Conservation (phyloP, 2,329 filamentous ascomycete genomes). For the Curvularia sp. region DNA sequence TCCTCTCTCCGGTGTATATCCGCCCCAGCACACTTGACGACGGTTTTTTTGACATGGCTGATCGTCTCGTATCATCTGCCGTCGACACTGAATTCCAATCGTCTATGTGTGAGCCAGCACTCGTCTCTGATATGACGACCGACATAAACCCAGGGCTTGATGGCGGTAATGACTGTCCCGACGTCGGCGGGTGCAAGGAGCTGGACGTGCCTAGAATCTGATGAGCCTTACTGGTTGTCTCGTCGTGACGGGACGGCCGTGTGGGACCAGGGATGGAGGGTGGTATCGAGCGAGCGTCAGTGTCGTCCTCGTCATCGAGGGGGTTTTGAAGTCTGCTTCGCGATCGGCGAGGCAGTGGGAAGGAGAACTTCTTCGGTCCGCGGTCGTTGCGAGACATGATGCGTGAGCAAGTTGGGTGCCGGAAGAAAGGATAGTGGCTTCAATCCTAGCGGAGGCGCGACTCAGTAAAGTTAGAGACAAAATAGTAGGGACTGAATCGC, state of each 20-base stretch:
- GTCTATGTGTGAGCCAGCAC: constrained; percentile 37
- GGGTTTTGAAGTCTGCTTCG: constrained; percentile 31
- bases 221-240: constrained; percentile 47
- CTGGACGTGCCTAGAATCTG: constrained; percentile 49
- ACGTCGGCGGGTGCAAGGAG: constrained; percentile 36
- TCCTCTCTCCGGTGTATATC: constrained; percentile 31
- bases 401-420: constrained; percentile 19
- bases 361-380: constrained; percentile 47
- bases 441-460: constrained; percentile 35
- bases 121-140: constrained; percentile 42
- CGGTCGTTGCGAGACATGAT: constrained; percentile 40
- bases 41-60: constrained; percentile 39
- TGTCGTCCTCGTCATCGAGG: constrained; percentile 13
- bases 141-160: constrained; percentile 44
- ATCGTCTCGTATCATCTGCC: constrained; percentile 31
- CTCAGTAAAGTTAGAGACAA: constrained; percentile 33
- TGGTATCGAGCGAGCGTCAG: constrained; percentile 26
- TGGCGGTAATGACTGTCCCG: constrained; percentile 33
- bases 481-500: constrained; percentile 36
- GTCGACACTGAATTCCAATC: constrained; percentile 31
- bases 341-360: constrained; percentile 46
- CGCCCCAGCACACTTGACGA: constrained; percentile 47
- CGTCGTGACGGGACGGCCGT: constrained; percentile 36
- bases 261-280: constrained; percentile 29
- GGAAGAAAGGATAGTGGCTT: constrained; percentile 14